These are phyloP conservation scores for Tolypocladium album DNA, from an alignment of 2,329 filamentous ascomycete species.

Conservation along the genomic window DNA sequence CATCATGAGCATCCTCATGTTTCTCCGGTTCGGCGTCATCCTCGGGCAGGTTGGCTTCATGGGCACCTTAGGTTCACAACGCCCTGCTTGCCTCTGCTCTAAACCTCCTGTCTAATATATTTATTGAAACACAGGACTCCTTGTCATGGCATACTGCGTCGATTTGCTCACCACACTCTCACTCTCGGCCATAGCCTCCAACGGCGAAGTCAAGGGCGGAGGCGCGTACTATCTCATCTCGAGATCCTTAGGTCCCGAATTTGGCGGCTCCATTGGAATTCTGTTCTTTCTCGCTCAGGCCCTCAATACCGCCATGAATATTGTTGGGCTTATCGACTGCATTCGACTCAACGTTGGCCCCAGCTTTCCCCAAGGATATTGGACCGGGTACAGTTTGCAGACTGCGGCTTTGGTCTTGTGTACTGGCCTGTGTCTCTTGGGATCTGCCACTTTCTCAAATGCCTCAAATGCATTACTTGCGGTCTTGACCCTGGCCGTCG, in stretches of 20 bases:
- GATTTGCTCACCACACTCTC: constrained; percentile 80
- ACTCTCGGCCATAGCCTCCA: constrained; percentile 79
- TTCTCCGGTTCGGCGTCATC: constrained; percentile 77
- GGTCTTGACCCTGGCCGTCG: constrained; percentile 59
- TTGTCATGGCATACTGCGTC: constrained; percentile 66
- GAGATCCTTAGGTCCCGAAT: constrained; percentile 74
- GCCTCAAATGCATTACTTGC: constrained; percentile 68
- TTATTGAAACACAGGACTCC: constrained; percentile 41
- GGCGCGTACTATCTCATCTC: constrained; percentile 87
- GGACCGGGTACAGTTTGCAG: constrained; percentile 67
- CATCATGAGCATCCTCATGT: constrained; percentile 86
- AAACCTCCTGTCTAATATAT: not conserved
- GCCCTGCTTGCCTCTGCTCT: not conserved
- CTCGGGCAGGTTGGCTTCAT: constrained; percentile 69
- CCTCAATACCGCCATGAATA: constrained; percentile 78
- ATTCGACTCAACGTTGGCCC: constrained; percentile 64
- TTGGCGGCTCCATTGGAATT: constrained; percentile 78
- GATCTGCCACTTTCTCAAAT: constrained; percentile 68
- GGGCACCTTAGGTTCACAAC: constrained; percentile 60
- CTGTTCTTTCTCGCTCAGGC: constrained; percentile 87
- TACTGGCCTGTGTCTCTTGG: constrained; percentile 65
- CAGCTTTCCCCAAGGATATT: constrained; percentile 59
- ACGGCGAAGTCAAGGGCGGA: constrained; percentile 78
- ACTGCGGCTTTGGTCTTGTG: constrained; percentile 62
- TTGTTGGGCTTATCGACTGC: constrained; percentile 77